phyloP scores from a whole-genome alignment of 768 basidiomycete genomes.

The Podaxis sp. region DNA sequence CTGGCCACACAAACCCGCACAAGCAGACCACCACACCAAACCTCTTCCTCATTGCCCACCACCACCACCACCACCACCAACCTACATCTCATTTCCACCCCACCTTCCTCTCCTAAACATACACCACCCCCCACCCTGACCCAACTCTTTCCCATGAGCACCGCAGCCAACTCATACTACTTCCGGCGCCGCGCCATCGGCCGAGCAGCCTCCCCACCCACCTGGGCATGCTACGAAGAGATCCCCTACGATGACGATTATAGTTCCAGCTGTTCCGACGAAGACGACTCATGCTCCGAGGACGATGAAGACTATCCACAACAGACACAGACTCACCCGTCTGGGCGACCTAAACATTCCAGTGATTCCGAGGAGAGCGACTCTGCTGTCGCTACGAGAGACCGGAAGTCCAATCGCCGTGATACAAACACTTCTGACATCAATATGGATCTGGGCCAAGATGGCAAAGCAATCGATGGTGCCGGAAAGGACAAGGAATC shows the following conservation, averaged over 20 bases:
- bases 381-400: conserved; percentile 8
- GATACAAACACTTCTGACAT: conserved; percentile 45
- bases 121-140: neutral
- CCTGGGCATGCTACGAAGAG: conserved; percentile 91
- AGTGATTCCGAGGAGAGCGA: conserved; percentile 20
- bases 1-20: neutral
- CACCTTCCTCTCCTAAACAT: neutral
- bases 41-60: conserved; percentile 14
- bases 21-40: conserved; percentile 4
- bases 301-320: conserved; percentile 64
- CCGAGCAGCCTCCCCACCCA: conserved; percentile 79
- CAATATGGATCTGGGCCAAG: conserved; percentile 54
- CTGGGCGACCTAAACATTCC: conserved; percentile 8
- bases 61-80: conserved; percentile 9
- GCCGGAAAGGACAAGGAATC: conserved; percentile 29
- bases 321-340: neutral
- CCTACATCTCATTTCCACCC: neutral
- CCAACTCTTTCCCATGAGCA: conserved; percentile 31
- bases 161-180: conserved; percentile 41
- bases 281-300: conserved; percentile 58
- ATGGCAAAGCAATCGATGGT: conserved; percentile 36
- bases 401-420: conserved; percentile 19
- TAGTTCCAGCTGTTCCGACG: conserved; percentile 55
- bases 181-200: conserved; percentile 76
- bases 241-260: conserved; percentile 71